Evolutionary conservation across 2,329 filamentous ascomycete species (phyloP), one percentile per base, ranked within the genome.

Genomic region (Arthrobotrys iridis): DNA sequence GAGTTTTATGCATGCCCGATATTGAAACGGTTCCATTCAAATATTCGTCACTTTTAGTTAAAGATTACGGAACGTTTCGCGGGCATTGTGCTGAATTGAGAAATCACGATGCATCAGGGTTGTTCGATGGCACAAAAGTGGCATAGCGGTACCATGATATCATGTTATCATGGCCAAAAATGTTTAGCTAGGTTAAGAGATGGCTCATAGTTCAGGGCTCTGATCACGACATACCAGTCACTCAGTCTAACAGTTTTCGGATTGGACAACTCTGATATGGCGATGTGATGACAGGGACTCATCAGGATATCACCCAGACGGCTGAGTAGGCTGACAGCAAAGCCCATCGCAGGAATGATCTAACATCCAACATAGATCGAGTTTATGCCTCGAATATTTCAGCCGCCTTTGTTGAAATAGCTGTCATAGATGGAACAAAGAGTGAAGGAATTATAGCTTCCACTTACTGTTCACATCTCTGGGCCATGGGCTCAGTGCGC

Each of bases 301-400:
- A 55, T 30, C 28, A 35, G 24, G 18, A 8, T 20, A 43, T 11
- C 40, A 52, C 35, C 28, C 8, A 26, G 37, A 63, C 58, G 43
- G 58, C 58, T 63, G 58, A 63, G 33, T 30, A 13, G 15, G 43
- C 58, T 63, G 58, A 63, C 58, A 30, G 45, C 13, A 24, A 8
- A 37, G 8, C 3, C 6, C 22, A 18, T 35, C 22, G 4, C 22
- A 28, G 15, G 30, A 10, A 15, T 13, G n/a, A 24, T 28, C 18
- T 30, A 45, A 40, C 6, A 37, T 48, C 20, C 18, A 62, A 22
- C 7, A 62, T 8, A 8, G 7, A n/a, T 13, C 28, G 15, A 52
- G 11, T 6, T 43, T 30, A 52, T 64, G 60, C 60, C n/a, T 13
- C 20, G 33, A 33, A 7, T 1, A 24, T 40, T 41, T 64, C 60